Evolutionary conservation across 495 filamentous ascomycete genomes (phyloP), one percentile per base, ranked within the genome.

Genomic region (Aspergillus ostianus): DNA sequence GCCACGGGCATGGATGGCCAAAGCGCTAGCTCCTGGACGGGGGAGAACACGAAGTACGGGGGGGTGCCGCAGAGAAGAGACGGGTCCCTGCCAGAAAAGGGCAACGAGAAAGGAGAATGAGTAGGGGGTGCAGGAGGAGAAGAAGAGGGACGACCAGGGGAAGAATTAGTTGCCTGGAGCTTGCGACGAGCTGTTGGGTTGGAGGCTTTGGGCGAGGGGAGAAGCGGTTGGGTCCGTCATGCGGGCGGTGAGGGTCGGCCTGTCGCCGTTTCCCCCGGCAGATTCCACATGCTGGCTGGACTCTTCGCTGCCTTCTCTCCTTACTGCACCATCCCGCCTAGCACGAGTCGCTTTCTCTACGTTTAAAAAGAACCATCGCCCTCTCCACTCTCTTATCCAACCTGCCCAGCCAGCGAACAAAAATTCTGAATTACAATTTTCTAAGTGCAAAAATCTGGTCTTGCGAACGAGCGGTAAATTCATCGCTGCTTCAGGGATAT

Each of bases 401-500:
- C 29, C 29, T 7, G 10, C 29, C 29, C 29, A 32, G 29, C 29
- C 36, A 15, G 9, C 36, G 6, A 41, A 41, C 36, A 41, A 41
- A 41, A 41, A 41, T 41, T 17, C 4, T 13, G 8, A 41, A 41
- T 41, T 41, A 41, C 36, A 51, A 53, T 20, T 53, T n/a, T 19
- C 20, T 18, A 19, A n/a, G 51, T 48, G 50, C 47, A 51, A 59
- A 41, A 17, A 10, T 46, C 53, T 45, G 26, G 49, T 51, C 59
- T 60, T 63, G 55, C 58, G 61, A 77, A 74, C 68, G 71, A 74
- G 72, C 65, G 73, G 67, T 69, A 75, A 74, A 71, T 73, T 74
- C 70, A 76, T 73, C 71, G 69, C 70, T 71, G 67, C 64, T 77
- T 76, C 67, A 63, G 71, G 74, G 73, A 76, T 77, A 78, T 78